phyloP scores from a whole-genome alignment of 352 stramenopile species.

The Phytopythium cucurbitacearum region DNA sequence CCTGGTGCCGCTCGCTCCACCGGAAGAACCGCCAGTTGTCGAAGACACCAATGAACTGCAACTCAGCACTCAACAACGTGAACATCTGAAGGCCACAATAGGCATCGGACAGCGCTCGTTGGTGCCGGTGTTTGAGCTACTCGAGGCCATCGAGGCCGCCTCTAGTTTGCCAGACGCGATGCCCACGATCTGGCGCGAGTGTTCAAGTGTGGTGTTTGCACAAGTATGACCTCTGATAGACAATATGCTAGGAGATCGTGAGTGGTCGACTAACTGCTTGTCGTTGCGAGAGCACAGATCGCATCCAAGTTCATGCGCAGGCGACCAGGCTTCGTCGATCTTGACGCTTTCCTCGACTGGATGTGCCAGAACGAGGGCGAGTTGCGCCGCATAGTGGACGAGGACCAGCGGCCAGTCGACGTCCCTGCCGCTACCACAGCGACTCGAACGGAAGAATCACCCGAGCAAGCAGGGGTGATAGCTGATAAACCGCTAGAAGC shows the following conservation, averaged over 20 bases:
- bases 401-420: neutral
- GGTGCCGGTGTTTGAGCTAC: conserved; percentile 20
- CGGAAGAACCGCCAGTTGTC: conserved; percentile 32
- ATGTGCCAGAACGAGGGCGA: conserved; percentile 23
- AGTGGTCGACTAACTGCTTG: neutral
- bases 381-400: conserved; percentile 17
- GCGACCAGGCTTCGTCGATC: conserved; percentile 26
- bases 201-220: conserved; percentile 33
- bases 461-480: conserved; percentile 4
- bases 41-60: conserved; percentile 37
- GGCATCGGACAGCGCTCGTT: conserved; percentile 11
- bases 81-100: conserved; percentile 19
- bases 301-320: conserved; percentile 25
- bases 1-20: conserved; percentile 22
- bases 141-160: conserved; percentile 30
- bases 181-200: conserved; percentile 33
- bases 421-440: too few species aligned
- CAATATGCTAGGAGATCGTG: neutral
- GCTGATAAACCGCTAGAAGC: conserved; percentile 9
- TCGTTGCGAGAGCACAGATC: conserved; percentile 15
- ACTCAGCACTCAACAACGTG: conserved; percentile 40
- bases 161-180: conserved; percentile 31
- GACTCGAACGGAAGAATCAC: conserved; percentile 10
- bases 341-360: conserved; percentile 25
- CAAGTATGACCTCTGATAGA: conserved; percentile 21